These are phyloP conservation scores for Sherardia arvensis DNA, from an alignment of 257 asterid species.

Conservation along the genomic window DNA sequence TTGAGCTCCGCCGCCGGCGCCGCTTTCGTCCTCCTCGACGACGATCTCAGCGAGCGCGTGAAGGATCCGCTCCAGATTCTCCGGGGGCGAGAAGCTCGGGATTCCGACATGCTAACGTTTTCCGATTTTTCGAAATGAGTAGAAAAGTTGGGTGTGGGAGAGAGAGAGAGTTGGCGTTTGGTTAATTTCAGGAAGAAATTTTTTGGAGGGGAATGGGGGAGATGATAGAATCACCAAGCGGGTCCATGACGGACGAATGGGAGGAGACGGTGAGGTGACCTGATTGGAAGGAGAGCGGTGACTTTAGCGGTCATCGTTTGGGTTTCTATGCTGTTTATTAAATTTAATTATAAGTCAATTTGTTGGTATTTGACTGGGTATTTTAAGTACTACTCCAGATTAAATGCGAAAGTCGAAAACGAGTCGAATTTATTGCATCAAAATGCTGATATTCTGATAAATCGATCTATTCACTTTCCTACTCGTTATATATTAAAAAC, in stretches of 20 bases:
- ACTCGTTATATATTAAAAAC: too few species aligned
- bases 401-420: not conserved
- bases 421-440: not conserved
- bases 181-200: not conserved
- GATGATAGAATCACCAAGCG: not conserved
- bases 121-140: not conserved
- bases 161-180: not conserved
- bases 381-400: not conserved
- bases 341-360: not conserved
- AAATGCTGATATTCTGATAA: too few species aligned
- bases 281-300: not conserved
- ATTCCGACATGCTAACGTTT: conserved; percentile 35
- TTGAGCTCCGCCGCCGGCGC: conserved; percentile 23
- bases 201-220: not conserved
- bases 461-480: not conserved
- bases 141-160: not conserved
- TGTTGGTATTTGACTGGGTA: not conserved
- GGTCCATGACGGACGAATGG: not conserved
- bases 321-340: not conserved
- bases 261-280: not conserved
- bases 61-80: conserved; percentile 56
- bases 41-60: conserved; percentile 43
- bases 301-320: not conserved
- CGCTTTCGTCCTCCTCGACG: conserved; percentile 23
- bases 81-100: conserved; percentile 60